Conservation (phyloP, 306 rosid genomes). For the Lupinus albus region DNA sequence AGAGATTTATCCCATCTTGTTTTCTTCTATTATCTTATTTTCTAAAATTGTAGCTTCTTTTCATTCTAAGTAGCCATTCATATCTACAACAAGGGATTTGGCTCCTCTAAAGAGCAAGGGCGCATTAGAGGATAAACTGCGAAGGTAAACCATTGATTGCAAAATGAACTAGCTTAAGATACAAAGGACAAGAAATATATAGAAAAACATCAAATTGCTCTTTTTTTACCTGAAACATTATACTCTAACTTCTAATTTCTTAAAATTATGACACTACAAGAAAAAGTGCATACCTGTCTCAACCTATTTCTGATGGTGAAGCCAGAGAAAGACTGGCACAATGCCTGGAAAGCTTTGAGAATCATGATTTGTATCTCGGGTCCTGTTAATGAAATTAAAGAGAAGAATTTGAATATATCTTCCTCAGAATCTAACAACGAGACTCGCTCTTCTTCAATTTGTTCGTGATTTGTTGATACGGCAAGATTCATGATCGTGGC, state of each 20-base stretch:
- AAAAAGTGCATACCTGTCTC: conserved; percentile 50
- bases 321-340: conserved; percentile 64
- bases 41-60: not conserved
- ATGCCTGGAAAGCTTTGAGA: conserved; percentile 55
- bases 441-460: conserved; percentile 44
- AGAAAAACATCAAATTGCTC: conserved; percentile 20
- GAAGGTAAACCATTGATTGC: too few relatives aligned
- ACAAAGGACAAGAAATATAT: not conserved
- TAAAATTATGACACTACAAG: conserved; percentile 7
- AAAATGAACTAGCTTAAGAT: too few relatives aligned
- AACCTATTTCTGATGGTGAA: conserved; percentile 56
- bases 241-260: not conserved
- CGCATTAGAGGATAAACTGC: too few relatives aligned
- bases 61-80: not conserved
- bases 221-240: not conserved
- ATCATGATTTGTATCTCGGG: conserved; percentile 57
- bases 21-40: not conserved
- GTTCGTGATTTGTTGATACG: conserved; percentile 51
- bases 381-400: conserved; percentile 58
- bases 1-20: not conserved
- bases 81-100: not conserved
- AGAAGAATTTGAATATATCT: conserved; percentile 58
- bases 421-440: conserved; percentile 60
- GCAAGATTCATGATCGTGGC: conserved; percentile 63
- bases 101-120: not conserved